These are phyloP conservation scores for Baorangia bicolor DNA, from an alignment of 768 basidiomycete genomes.

Conservation along the genomic window DNA sequence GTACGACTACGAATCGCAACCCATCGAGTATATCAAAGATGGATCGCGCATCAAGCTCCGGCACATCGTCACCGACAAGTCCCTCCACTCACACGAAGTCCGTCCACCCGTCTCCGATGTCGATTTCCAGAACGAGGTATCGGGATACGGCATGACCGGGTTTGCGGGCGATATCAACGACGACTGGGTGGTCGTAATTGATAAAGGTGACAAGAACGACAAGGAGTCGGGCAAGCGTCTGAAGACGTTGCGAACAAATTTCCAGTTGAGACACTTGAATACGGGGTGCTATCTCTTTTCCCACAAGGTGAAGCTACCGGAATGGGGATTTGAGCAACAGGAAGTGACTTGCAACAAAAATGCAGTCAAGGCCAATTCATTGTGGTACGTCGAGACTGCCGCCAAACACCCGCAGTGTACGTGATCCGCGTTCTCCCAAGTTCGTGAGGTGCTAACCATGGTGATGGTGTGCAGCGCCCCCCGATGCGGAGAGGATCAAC, in stretches of 20 bases:
- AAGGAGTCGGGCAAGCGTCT: constrained; percentile 66
- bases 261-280: constrained; percentile 79
- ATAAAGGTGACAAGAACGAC: constrained; percentile 62
- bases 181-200: constrained; percentile 89
- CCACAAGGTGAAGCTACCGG: constrained; percentile 96
- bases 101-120: constrained; percentile 96
- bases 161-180: constrained; percentile 91
- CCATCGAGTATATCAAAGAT: constrained; percentile 62
- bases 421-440: constrained; percentile 29
- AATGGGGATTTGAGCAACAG: constrained; percentile 98
- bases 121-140: constrained; percentile 99
- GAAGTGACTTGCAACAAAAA: constrained; percentile 99
- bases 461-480: constrained; percentile 50
- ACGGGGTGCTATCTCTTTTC: constrained; percentile 97
- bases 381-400: constrained; percentile 94
- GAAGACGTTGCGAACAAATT: constrained; percentile 76
- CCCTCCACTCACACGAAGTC: constrained; percentile 92
- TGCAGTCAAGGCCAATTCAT: constrained; percentile 80
- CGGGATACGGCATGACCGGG: constrained; percentile 85
- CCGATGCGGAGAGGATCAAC: constrained; percentile 78
- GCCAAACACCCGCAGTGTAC: constrained; percentile 61
- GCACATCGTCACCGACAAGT: constrained; percentile 78
- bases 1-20: constrained; percentile 49
- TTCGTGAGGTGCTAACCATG: neutral
- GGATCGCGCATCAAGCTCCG: constrained; percentile 76